Conservation (phyloP, 2,329 filamentous ascomycete species). For the Verticillium nubilum region DNA sequence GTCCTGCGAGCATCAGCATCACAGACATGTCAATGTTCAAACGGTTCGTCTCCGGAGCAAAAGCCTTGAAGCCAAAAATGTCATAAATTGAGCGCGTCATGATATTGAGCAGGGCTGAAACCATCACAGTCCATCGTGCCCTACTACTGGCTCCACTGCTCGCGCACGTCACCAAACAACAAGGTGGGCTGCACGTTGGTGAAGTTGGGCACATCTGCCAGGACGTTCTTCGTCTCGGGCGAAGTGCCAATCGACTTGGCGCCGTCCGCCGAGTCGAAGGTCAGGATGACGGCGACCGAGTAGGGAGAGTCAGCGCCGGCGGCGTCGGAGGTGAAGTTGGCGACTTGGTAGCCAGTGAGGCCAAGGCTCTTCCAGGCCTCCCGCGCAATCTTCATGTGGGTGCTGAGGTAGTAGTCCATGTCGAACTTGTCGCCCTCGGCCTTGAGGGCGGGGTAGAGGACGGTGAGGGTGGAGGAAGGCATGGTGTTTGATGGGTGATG, state of each 20-base stretch:
- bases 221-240: conserved; percentile 12
- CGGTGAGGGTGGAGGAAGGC: conserved; percentile 15
- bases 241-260: conserved; percentile 12
- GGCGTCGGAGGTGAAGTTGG: conserved; percentile 12
- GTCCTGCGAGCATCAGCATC: too few species aligned
- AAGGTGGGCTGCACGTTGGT: conserved; percentile 14
- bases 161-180: not conserved
- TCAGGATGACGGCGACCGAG: conserved; percentile 21
- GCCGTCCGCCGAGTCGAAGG: conserved; percentile 21
- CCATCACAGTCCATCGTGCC: too few species aligned
- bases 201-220: conserved; percentile 27
- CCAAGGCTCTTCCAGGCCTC: conserved; percentile 31
- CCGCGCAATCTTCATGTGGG: conserved; percentile 29
- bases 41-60: too few species aligned
- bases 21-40: too few species aligned
- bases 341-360: conserved; percentile 28
- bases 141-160: not conserved
- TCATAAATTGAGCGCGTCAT: too few species aligned
- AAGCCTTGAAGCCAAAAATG: too few species aligned
- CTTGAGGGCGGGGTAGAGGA: conserved; percentile 33
- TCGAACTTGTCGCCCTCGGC: conserved; percentile 31
- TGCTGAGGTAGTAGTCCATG: conserved; percentile 40
- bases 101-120: too few species aligned
- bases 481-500: not conserved
- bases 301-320: conserved; percentile 14